Base-by-base conservation (phyloP, 805 yeast genomes). In the Metschnikowia lochheadii region DNA sequence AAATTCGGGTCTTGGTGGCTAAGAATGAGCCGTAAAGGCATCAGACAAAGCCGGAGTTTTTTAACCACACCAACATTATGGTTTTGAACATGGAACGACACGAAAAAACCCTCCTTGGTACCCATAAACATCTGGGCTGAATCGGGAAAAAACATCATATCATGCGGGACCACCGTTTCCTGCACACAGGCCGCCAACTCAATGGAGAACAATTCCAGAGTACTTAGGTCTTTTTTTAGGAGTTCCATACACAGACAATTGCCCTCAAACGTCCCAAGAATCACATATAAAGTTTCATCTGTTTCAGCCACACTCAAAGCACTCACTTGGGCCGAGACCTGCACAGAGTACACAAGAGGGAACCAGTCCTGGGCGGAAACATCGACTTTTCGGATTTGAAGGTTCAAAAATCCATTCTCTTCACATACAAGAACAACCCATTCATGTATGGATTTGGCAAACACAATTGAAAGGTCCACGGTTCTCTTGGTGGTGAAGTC, bases 61-160 rank as follows among this genome's bases (percentile, higher is more conserved):
- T 55, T 57, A 0, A 40, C 49, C 35, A 26, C 5, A 26, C 11
- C 11, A 26, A 26, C 29, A 26, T 5, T 26, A 11, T 35, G 29
- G 2, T 31, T 41, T 14, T 46, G 44, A 10, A 55, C 7, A 1
- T 44, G 51, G 6, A 69, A 56, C 14, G 50, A 55, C 15, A 68
- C 49, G 23, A 58, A 60, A 34, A 54, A 59, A 0, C 78, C 78
- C 32, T 65, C 65, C 42, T 62, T 63, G 1, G 76, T 59, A 0
- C 76, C 76, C 29, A 73, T 50, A 15, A 56, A 56, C 0, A 68
- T 26, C 13, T 47, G 53, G 40, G 2, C 35, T 13, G 6, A 17
- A 6, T 21, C 23, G 6, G 40, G 31, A 5, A 47, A 40, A 21
- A 46, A 43, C 3, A 26, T 44, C 10, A 36, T 26, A 26, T 54